A percentile compares a stretch with the other conserved stretches of the same genome.
These are phyloP conservation scores for Cercospora nicotianae DNA, from an alignment of 2,329 filamentous ascomycete species.

Conservation along the genomic window DNA sequence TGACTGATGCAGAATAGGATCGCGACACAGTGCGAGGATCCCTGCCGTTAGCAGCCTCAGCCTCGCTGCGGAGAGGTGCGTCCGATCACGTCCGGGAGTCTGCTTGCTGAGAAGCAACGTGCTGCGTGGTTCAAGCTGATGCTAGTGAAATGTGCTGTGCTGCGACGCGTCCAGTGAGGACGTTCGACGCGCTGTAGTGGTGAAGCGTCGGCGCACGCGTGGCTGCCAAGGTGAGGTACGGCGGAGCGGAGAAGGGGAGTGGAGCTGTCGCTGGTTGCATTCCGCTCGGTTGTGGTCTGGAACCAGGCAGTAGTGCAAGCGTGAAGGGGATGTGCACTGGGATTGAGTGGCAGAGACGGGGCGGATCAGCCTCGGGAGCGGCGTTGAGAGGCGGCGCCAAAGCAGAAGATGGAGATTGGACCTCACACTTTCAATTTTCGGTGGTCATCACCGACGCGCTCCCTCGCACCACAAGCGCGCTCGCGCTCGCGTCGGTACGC, in stretches of 20 bases:
- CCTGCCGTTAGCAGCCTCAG: background rate
- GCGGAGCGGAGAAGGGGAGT: background rate
- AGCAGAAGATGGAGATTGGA: background rate
- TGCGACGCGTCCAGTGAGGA: background rate
- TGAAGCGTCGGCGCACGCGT: background rate
- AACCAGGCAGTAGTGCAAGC: background rate
- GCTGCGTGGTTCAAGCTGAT: background rate
- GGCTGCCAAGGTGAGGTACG: background rate
- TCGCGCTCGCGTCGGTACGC: background rate
- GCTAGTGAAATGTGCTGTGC: background rate
- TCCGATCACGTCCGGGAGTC: background rate
- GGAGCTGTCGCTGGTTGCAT: background rate
- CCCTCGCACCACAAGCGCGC: background rate
- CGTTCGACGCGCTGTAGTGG: background rate
- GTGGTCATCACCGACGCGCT: background rate
- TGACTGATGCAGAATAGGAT: background rate
- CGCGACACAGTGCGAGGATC: background rate
- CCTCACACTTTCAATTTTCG: background rate
- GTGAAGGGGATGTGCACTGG: background rate
- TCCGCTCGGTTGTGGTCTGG: background rate
- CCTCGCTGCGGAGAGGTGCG: background rate
- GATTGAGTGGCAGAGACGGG: background rate
- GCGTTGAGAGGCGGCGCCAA: background rate
- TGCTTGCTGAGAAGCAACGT: background rate
- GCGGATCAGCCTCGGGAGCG: background rate